phyloP scores from a whole-genome alignment of 257 asterid species.

The Plantago major region DNA sequence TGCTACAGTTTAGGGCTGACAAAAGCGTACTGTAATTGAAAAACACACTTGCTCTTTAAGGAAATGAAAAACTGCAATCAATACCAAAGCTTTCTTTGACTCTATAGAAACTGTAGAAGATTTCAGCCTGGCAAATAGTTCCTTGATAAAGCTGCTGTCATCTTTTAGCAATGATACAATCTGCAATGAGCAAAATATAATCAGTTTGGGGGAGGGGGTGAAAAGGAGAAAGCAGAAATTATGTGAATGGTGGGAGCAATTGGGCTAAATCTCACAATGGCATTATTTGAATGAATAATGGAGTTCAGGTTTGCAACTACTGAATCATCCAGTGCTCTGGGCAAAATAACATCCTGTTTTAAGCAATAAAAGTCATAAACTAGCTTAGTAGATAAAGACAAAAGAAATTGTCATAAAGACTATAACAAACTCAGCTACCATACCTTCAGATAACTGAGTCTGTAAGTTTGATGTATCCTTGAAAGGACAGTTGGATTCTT shows the following conservation, averaged over 20 bases:
- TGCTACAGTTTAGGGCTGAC: too few relatives aligned
- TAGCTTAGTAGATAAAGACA: background rate
- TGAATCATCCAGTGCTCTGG: slow-evolving; percentile 5
- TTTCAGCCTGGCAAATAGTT: background rate
- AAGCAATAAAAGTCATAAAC: background rate
- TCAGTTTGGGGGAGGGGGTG: background rate
- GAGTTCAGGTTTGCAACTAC: slow-evolving; percentile 5
- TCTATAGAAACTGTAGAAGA: slow-evolving; percentile 7
- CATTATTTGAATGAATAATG: slow-evolving; percentile 6
- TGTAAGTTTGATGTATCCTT: slow-evolving; percentile 9
- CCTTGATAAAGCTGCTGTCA: slow-evolving; percentile 8
- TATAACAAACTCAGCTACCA: background rate
- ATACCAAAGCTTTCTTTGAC: slow-evolving; percentile 4
- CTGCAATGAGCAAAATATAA: background rate
- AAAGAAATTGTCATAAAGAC: background rate
- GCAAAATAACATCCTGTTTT: slow-evolving; percentile 11
- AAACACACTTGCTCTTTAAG: too few relatives aligned
- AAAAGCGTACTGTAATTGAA: too few relatives aligned
- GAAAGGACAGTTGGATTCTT: slow-evolving; percentile 3
- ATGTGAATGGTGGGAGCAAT: background rate
- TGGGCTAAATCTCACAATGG: background rate
- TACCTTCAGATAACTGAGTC: slow-evolving; percentile 8
- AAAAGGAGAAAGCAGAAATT: background rate
- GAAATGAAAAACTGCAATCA: too few relatives aligned
- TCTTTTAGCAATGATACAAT: slow-evolving; percentile 5